These are phyloP conservation scores for Rhodosporidiobolus odoratus DNA, from an alignment of 768 basidiomycete species.

Conservation along the genomic window DNA sequence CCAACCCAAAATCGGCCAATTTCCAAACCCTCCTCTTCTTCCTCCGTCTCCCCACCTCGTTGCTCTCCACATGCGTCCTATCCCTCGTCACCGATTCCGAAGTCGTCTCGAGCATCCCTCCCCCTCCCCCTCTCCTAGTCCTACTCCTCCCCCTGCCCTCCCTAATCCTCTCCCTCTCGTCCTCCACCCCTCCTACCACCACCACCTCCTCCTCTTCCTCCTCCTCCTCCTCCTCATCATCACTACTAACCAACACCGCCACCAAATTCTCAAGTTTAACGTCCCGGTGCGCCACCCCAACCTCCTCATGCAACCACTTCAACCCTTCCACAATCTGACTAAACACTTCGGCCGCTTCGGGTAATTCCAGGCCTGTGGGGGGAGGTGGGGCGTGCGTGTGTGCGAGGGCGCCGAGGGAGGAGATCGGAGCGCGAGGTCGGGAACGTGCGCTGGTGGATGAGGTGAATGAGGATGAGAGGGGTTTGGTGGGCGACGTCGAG, in stretches of 20 bases:
- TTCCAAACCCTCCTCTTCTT: slow-evolving; percentile 56
- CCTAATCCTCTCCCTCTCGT: background rate
- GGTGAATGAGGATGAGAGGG: background rate
- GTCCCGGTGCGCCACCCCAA: slow-evolving; percentile 79
- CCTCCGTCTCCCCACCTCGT: background rate
- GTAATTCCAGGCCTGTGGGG: slow-evolving; percentile 52
- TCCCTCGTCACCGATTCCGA: too few relatives aligned
- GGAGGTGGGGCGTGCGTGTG: background rate
- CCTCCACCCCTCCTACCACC: background rate
- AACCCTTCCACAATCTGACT: slow-evolving; percentile 76
- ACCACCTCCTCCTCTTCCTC: background rate
- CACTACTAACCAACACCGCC: slow-evolving; percentile 67
- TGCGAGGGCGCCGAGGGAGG: background rate
- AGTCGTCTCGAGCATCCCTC: background rate
- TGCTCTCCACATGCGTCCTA: too few relatives aligned
- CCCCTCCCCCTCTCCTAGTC: background rate
- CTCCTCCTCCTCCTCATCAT: background rate
- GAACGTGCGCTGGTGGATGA: background rate
- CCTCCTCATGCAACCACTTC: slow-evolving; percentile 73
- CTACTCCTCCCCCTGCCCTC: background rate
- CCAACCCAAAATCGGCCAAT: slow-evolving; percentile 79
- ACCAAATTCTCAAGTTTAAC: slow-evolving; percentile 96
- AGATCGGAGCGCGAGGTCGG: background rate
- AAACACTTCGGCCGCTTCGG: slow-evolving; percentile 54
- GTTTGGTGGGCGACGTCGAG: background rate